phyloP scores from a whole-genome alignment of 2,329 filamentous ascomycete species.

The Xylaria sp. region DNA sequence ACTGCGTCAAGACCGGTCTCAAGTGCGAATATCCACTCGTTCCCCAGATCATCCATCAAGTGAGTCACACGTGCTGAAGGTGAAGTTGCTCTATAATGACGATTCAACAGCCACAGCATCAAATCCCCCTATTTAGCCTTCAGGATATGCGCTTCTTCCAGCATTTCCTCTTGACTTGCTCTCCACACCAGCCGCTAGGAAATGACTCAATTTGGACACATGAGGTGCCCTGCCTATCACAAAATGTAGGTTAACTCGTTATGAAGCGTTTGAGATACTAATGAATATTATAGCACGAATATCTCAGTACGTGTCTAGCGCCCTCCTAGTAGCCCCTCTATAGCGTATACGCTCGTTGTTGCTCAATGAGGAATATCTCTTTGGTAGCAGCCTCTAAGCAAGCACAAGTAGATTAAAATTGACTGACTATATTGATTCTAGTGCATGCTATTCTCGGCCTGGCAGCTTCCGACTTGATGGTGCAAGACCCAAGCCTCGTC shows the following conservation, averaged over 20 bases:
- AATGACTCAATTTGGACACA: slow-evolving; percentile 75
- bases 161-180: slow-evolving; percentile 71
- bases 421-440: slow-evolving; percentile 57
- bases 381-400: background rate
- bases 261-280: slow-evolving; percentile 16
- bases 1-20: slow-evolving; percentile 71
- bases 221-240: slow-evolving; percentile 73
- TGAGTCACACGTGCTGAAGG: slow-evolving; percentile 40
- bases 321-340: background rate
- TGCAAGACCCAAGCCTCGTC: slow-evolving; percentile 61
- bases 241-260: slow-evolving; percentile 62
- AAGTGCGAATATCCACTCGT: slow-evolving; percentile 70
- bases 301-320: slow-evolving; percentile 39
- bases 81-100: slow-evolving; percentile 35
- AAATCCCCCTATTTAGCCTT: slow-evolving; percentile 68
- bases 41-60: slow-evolving; percentile 64
- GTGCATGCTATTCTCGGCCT: slow-evolving; percentile 76
- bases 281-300: slow-evolving; percentile 42
- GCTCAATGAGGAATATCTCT: slow-evolving; percentile 8
- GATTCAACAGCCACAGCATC: slow-evolving; percentile 61
- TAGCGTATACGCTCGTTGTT: background rate
- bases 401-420: background rate
- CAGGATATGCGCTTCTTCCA: slow-evolving; percentile 77
- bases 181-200: slow-evolving; percentile 72
- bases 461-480: slow-evolving; percentile 72